These are phyloP conservation scores for Camelina laxa DNA, from an alignment of 345 rosid species.

Conservation along the genomic window DNA sequence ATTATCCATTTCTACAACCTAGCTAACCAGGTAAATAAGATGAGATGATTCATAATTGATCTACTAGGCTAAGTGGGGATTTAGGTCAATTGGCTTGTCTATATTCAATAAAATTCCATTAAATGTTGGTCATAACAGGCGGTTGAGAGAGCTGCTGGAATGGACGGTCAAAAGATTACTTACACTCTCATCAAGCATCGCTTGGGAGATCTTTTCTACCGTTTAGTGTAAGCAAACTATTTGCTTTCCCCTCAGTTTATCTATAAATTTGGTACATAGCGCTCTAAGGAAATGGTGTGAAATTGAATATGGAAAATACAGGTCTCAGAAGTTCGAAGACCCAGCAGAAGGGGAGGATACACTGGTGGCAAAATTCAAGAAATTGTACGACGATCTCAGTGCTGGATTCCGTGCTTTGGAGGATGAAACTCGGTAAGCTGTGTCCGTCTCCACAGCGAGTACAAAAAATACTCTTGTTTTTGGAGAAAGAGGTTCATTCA, in stretches of 20 bases:
- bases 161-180: slow-evolving; percentile 98
- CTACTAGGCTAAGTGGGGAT: background rate
- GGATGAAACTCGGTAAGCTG: slow-evolving; percentile 86
- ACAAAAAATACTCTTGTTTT: slow-evolving; percentile 14
- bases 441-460: background rate
- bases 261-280: background rate
- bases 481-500: slow-evolving; percentile 33
- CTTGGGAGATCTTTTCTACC: slow-evolving; percentile 95
- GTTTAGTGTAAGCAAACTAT: slow-evolving; percentile 72
- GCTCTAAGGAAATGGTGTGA: slow-evolving; percentile 11
- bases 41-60: background rate
- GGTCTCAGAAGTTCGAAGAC: slow-evolving; percentile 98
- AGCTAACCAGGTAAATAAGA: slow-evolving; percentile 86
- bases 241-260: background rate
- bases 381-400: slow-evolving; percentile 83
- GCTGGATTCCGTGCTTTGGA: slow-evolving; percentile 97
- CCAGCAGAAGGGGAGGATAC: slow-evolving; percentile 97
- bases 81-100: background rate
- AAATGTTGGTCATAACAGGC: slow-evolving; percentile 55
- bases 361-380: slow-evolving; percentile 80
- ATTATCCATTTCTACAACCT: slow-evolving; percentile 90
- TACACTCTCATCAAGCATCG: slow-evolving; percentile 95
- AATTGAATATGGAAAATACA: slow-evolving; percentile 42
- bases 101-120: background rate
- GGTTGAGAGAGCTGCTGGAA: slow-evolving; percentile 96